Percentiles rank a stretch among this genome's conserved stretches.
phyloP scores from a whole-genome alignment of 2,329 filamentous ascomycete species.

The Parastagonospora nodorum region DNA sequence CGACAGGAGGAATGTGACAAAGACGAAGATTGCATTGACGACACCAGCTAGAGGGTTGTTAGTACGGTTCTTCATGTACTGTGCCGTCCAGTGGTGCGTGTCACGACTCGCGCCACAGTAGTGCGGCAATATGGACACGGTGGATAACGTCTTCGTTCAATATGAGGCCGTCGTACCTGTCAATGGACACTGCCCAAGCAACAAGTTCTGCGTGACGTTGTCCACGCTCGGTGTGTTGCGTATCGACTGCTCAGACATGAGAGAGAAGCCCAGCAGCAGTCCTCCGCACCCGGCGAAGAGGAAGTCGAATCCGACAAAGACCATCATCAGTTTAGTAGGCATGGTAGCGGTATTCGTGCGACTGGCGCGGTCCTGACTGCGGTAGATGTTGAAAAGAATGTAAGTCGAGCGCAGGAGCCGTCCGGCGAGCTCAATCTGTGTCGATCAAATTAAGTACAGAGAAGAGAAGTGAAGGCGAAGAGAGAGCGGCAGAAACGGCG shows the following conservation, averaged over 20 bases:
- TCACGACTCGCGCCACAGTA: slow-evolving; percentile 26
- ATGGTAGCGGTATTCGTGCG: slow-evolving; percentile 42
- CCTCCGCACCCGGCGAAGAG: slow-evolving; percentile 59
- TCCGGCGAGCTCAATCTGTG: slow-evolving; percentile 44
- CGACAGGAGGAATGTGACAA: slow-evolving; percentile 71
- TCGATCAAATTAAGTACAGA: slow-evolving; percentile 37
- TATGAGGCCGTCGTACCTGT: slow-evolving; percentile 50
- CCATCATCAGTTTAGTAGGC: slow-evolving; percentile 59
- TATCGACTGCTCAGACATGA: slow-evolving; percentile 54
- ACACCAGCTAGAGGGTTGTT: slow-evolving; percentile 62
- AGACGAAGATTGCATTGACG: slow-evolving; percentile 72
- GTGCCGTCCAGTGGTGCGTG: slow-evolving; percentile 10
- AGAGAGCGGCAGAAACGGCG: slow-evolving; percentile 29
- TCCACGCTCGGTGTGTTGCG: slow-evolving; percentile 50
- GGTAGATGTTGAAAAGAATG: slow-evolving; percentile 31
- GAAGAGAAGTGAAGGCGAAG: slow-evolving; percentile 35
- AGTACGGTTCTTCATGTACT: slow-evolving; percentile 15
- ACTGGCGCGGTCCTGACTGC: slow-evolving; percentile 12
- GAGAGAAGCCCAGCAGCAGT: slow-evolving; percentile 59
- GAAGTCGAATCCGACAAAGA: slow-evolving; percentile 57
- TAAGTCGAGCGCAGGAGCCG: slow-evolving; percentile 43
- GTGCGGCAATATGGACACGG: slow-evolving; percentile 24
- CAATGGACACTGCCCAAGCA: slow-evolving; percentile 59
- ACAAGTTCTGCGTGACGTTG: slow-evolving; percentile 58
- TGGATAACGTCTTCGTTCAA: background rate